Evolutionary conservation across 2,329 filamentous ascomycete genomes (phyloP).

Genomic region (Penicillium sp.): DNA sequence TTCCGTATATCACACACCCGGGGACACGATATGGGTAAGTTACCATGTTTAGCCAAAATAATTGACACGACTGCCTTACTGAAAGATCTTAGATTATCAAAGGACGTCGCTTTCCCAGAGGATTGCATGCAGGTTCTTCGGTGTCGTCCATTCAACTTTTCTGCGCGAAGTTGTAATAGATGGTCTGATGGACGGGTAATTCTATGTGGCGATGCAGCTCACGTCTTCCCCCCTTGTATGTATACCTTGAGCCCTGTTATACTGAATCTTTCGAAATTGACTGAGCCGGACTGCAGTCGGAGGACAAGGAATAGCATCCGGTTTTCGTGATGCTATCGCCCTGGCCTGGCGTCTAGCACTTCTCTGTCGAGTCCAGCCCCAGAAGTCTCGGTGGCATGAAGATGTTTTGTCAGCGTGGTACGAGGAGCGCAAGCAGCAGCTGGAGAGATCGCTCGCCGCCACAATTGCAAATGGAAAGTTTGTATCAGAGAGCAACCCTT

Average conservation of each 20-base stretch:
- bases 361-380: not conserved
- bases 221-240: conserved; percentile 53
- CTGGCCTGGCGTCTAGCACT: conserved; percentile 41
- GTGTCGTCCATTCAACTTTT: conserved; percentile 49
- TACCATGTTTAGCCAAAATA: too few relatives aligned
- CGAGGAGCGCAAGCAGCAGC: conserved; percentile 39
- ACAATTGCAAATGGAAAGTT: conserved; percentile 38
- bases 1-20: not conserved
- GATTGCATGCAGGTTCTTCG: conserved; percentile 51
- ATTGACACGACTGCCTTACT: too few relatives aligned
- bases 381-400: conserved; percentile 13
- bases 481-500: conserved; percentile 28
- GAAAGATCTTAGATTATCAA: not conserved
- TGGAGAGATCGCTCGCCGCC: conserved; percentile 34
- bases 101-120: conserved; percentile 38
- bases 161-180: conserved; percentile 47
- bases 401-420: conserved; percentile 34
- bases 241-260: too few relatives aligned
- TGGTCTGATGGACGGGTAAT: conserved; percentile 46
- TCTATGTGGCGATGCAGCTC: conserved; percentile 51
- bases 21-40: not conserved
- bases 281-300: conserved; percentile 28
- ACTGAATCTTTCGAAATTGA: too few relatives aligned
- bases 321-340: conserved; percentile 39
- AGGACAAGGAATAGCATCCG: conserved; percentile 44